Conservation (phyloP, 2,329 filamentous ascomycete species). For the Scedosporium aurantiacum region DNA sequence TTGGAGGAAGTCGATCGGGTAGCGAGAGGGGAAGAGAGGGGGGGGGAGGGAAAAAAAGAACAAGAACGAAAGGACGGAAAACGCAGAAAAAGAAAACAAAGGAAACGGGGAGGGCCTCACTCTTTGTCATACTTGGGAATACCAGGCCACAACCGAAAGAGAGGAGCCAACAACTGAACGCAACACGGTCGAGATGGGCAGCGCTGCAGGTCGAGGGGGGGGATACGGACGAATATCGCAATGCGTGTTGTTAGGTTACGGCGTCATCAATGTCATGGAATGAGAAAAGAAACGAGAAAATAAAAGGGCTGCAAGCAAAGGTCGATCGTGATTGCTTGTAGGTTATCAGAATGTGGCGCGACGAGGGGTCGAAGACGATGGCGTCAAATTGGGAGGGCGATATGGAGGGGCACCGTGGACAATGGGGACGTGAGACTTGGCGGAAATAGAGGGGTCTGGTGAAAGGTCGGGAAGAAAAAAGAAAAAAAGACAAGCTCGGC, state of each 20-base stretch:
- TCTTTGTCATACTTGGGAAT: not conserved
- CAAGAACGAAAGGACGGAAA: not conserved
- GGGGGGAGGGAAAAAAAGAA: not conserved
- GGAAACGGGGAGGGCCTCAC: not conserved
- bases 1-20: too few species aligned
- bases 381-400: not conserved
- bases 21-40: not conserved
- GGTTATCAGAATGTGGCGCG: constrained; percentile 1
- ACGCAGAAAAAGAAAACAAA: not conserved
- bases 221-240: not conserved
- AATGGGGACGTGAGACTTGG: not conserved
- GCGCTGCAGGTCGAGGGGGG: not conserved
- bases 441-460: not conserved
- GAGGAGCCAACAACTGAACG: not conserved
- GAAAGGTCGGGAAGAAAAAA: not conserved
- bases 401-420: not conserved
- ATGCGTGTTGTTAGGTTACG: not conserved
- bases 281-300: not conserved
- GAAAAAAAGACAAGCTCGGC: not conserved
- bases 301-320: not conserved
- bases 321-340: not conserved
- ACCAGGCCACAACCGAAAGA: not conserved
- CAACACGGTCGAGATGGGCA: not conserved
- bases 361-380: not conserved
- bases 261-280: not conserved